Evolutionary conservation across 1,139 yeast genomes (phyloP).

Genomic region (Suzukiozyma palmioleophila): DNA sequence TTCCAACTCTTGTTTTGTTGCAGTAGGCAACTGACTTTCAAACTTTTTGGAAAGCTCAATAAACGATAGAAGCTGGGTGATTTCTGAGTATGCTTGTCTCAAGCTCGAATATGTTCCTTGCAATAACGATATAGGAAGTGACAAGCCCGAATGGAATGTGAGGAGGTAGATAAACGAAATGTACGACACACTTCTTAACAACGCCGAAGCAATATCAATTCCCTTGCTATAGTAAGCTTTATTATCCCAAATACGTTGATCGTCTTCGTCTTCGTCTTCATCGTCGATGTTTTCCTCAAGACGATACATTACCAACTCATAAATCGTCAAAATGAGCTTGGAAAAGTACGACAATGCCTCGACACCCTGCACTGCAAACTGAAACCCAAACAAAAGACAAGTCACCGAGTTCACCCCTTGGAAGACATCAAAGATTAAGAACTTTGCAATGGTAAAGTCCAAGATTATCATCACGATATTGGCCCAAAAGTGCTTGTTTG

Average conservation of each 20-base stretch:
- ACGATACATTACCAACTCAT: constrained; percentile 45
- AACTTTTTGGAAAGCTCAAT: constrained; percentile 61
- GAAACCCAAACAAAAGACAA: constrained; percentile 67
- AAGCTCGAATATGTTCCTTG: constrained; percentile 62
- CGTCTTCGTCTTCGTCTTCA: constrained; percentile 40
- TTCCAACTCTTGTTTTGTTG: constrained; percentile 56
- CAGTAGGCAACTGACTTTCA: constrained; percentile 59
- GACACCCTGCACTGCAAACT: constrained; percentile 62
- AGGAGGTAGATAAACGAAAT: constrained; percentile 33
- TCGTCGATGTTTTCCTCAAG: constrained; percentile 11
- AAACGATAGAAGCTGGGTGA: constrained; percentile 50
- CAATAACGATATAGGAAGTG: constrained; percentile 63
- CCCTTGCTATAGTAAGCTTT: constrained; percentile 59
- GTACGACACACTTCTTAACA: constrained; percentile 35
- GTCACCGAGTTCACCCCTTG: constrained; percentile 47
- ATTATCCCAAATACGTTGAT: constrained; percentile 64
- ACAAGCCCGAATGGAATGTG: constrained; percentile 47
- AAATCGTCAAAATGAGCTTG: constrained; percentile 50
- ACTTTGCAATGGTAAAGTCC: constrained; percentile 51
- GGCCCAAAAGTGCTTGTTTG: constrained; percentile 23
- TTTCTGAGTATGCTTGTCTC: constrained; percentile 44
- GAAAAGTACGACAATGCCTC: constrained; percentile 47
- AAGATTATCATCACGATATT: constrained; percentile 38
- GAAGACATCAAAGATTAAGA: constrained; percentile 57
- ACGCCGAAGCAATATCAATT: constrained; percentile 49